Conservation (phyloP, 495 filamentous ascomycete genomes). For the Neohortaea acidophila region DNA sequence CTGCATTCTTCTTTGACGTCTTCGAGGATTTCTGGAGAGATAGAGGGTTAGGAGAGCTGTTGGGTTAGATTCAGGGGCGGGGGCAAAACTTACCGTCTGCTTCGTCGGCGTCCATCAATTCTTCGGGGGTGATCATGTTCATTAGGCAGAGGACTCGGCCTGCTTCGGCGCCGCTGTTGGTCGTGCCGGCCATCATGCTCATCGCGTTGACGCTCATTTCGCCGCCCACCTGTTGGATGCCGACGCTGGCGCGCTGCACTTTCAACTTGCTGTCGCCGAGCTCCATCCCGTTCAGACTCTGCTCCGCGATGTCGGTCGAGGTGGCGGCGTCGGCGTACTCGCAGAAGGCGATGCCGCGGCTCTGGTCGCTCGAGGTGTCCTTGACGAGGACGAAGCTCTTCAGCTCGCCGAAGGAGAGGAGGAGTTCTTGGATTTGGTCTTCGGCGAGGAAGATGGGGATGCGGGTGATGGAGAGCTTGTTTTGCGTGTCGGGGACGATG, state of each 20-base stretch:
- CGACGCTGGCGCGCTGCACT: slow-evolving; percentile 78
- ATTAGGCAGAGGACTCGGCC: slow-evolving; percentile 76
- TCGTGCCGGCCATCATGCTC: slow-evolving; percentile 95
- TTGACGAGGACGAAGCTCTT: slow-evolving; percentile 89
- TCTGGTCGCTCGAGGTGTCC: slow-evolving; percentile 72
- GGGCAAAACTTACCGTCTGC: slow-evolving; percentile 56
- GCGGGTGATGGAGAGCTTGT: slow-evolving; percentile 88
- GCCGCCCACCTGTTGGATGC: slow-evolving; percentile 76
- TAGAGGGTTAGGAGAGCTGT: slow-evolving; percentile 16
- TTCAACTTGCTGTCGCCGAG: slow-evolving; percentile 74
- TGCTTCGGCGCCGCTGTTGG: slow-evolving; percentile 49
- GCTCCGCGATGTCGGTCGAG: slow-evolving; percentile 69
- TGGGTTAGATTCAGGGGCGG: not conserved
- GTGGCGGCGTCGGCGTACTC: slow-evolving; percentile 65
- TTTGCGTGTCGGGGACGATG: slow-evolving; percentile 74
- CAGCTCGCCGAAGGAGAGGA: slow-evolving; percentile 79
- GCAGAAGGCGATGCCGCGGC: slow-evolving; percentile 91
- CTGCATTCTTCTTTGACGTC: slow-evolving; percentile 82
- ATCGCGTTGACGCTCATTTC: slow-evolving; percentile 97
- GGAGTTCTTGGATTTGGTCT: slow-evolving; percentile 76
- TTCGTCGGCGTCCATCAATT: slow-evolving; percentile 83
- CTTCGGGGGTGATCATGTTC: slow-evolving; percentile 96
- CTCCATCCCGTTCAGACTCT: slow-evolving; percentile 84
- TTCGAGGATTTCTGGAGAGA: slow-evolving; percentile 91
- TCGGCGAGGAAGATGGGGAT: slow-evolving; percentile 77